Conservation (phyloP, 352 stramenopile genomes). For the Achlya hypogyna region DNA sequence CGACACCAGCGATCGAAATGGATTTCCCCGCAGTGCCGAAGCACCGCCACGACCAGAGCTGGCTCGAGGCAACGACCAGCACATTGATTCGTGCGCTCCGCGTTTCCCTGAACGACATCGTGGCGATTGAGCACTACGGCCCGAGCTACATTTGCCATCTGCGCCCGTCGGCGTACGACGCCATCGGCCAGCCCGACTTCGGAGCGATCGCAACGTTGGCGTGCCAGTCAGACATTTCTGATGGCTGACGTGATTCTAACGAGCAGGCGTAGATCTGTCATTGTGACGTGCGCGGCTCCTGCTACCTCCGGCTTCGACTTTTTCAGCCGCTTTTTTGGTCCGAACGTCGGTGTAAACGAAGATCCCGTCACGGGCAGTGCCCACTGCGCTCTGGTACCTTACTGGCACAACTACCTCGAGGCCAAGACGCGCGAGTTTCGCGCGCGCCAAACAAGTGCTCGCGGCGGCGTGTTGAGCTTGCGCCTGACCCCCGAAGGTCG, state of each 20-base stretch:
- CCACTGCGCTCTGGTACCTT: slow-evolving; percentile 80
- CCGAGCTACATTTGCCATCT: slow-evolving; percentile 27
- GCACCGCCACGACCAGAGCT: neutral
- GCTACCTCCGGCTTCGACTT: slow-evolving; percentile 30
- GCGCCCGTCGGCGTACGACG: slow-evolving; percentile 13
- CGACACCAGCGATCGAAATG: no score
- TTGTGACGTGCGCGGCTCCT: slow-evolving; percentile 30
- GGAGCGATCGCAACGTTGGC: slow-evolving; percentile 22
- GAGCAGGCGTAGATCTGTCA: no score
- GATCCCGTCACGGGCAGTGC: slow-evolving; percentile 91
- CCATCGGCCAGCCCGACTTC: slow-evolving; percentile 23
- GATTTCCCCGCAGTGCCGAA: no score
- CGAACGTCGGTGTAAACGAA: slow-evolving; percentile 82
- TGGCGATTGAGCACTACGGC: slow-evolving; percentile 15
- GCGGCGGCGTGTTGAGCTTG: slow-evolving; percentile 36
- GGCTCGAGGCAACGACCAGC: neutral
- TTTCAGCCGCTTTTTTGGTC: slow-evolving; percentile 82
- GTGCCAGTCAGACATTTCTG: slow-evolving; percentile 21
- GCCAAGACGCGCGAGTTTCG: slow-evolving; percentile 14
- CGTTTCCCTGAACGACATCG: slow-evolving; percentile 3
- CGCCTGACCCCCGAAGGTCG: slow-evolving; percentile 29
- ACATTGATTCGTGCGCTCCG: neutral
- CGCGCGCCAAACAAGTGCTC: slow-evolving; percentile 38
- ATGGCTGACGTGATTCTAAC: no score
- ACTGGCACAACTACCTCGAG: slow-evolving; percentile 42